These are phyloP conservation scores for Curvularia hawaiiensis DNA, from an alignment of 2,329 filamentous ascomycete species.

Conservation along the genomic window DNA sequence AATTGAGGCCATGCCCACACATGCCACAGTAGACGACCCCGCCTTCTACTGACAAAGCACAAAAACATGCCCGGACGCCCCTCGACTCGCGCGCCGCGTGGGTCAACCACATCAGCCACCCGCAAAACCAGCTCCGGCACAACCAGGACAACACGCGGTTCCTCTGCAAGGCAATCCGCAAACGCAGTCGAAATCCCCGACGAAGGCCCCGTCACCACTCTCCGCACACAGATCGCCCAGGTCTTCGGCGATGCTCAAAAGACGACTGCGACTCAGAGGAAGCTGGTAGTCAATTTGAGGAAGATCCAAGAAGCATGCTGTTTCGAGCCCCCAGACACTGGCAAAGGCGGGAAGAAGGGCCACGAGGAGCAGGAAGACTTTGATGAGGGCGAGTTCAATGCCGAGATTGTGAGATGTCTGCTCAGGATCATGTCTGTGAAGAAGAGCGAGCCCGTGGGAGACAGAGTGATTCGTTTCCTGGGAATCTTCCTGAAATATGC, in stretches of 20 bases:
- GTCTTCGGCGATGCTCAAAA: constrained; percentile 71
- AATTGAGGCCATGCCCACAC: constrained; percentile 13
- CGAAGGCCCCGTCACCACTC: constrained; percentile 70
- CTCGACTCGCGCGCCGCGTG: constrained; percentile 49
- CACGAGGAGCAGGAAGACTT: constrained; percentile 64
- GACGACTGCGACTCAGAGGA: constrained; percentile 87
- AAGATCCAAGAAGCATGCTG: constrained; percentile 89
- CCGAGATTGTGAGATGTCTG: constrained; percentile 82
- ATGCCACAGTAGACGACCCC: constrained; percentile 14
- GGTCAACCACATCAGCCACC: constrained; percentile 44
- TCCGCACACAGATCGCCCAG: constrained; percentile 74
- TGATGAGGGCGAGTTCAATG: constrained; percentile 85
- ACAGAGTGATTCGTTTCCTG: constrained; percentile 83
- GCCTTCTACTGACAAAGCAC: constrained; percentile 12
- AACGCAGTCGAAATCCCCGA: constrained; percentile 62
- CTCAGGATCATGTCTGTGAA: constrained; percentile 83
- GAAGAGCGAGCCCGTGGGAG: constrained; percentile 88
- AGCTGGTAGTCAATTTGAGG: constrained; percentile 82
- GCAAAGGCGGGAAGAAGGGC: constrained; percentile 45
- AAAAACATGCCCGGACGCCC: constrained; percentile 54
- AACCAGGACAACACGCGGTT: constrained; percentile 53
- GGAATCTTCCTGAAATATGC: constrained; percentile 82
- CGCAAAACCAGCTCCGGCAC: constrained; percentile 47
- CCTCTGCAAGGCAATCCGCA: constrained; percentile 50
- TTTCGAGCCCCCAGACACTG: constrained; percentile 58